Evolutionary conservation across 2,329 filamentous ascomycete genomes (phyloP).

Genomic region (Fusarium virguliforme): DNA sequence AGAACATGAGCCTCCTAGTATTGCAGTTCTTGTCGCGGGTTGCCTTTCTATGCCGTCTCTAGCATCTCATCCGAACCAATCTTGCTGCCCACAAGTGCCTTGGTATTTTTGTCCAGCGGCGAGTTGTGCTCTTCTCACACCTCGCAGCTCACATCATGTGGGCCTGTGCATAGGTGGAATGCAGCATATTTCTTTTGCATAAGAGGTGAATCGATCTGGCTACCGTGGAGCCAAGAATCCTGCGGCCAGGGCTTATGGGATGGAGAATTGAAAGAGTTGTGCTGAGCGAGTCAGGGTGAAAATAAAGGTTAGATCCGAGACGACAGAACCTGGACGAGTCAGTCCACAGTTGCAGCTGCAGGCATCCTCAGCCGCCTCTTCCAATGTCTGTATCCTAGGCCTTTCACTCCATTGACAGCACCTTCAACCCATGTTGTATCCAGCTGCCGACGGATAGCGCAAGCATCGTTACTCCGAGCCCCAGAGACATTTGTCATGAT

Average conservation of each 20-base stretch:
- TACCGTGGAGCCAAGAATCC: not conserved
- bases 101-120: not conserved
- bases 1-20: not conserved
- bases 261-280: not conserved
- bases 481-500: constrained; percentile 47
- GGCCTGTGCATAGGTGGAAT: not conserved
- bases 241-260: not conserved
- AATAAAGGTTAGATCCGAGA: not conserved
- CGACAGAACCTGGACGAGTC: not conserved
- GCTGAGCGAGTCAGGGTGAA: not conserved
- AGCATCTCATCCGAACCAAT: not conserved
- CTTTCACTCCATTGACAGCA: not conserved
- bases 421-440: not conserved
- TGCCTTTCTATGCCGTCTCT: not conserved
- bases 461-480: not conserved
- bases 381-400: not conserved
- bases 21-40: not conserved
- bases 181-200: not conserved
- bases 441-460: not conserved
- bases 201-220: not conserved
- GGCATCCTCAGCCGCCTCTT: not conserved
- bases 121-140: not conserved
- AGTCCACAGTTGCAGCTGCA: not conserved
- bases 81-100: not conserved
- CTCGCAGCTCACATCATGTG: not conserved